A percentile compares a stretch with the other conserved stretches of the same genome.
phyloP scores from a whole-genome alignment of 2,329 filamentous ascomycete genomes.

The Albophoma yamanashiensis region DNA sequence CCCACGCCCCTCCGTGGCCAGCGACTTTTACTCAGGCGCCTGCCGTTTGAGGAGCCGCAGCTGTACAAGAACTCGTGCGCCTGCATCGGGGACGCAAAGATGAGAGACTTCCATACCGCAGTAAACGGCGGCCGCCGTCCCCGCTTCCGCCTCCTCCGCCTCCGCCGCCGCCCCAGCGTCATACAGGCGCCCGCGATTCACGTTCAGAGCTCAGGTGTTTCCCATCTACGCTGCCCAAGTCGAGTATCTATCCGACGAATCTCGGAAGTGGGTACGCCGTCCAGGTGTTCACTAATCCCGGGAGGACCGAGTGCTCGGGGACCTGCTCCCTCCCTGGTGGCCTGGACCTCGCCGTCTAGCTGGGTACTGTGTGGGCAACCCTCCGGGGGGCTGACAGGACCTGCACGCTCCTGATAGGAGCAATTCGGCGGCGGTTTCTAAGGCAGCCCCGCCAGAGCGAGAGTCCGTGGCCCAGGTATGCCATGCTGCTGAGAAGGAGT shows the following conservation, averaged over 20 bases:
- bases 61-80: no score
- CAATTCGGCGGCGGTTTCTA: not conserved
- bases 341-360: not conserved
- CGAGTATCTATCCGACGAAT: not conserved
- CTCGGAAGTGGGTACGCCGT: not conserved
- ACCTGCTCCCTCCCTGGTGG: not conserved
- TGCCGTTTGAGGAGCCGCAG: not conserved
- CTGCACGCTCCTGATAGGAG: not conserved
- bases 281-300: slow-evolving; percentile 1
- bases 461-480: not conserved
- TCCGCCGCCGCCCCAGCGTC: not conserved
- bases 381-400: not conserved
- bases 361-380: not conserved
- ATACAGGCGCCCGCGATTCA: not conserved
- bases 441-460: not conserved
- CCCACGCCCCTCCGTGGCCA: not conserved
- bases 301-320: not conserved
- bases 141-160: not conserved
- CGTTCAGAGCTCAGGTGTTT: not conserved
- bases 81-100: not conserved
- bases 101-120: not conserved
- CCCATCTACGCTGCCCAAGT: not conserved
- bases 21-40: no score
- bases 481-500: not conserved
- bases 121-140: not conserved